Percentiles rank a stretch among this genome's conserved stretches.
These are phyloP conservation scores for Lasiosphaeria hispida DNA, from an alignment of 495 filamentous ascomycete genomes.

Conservation along the genomic window DNA sequence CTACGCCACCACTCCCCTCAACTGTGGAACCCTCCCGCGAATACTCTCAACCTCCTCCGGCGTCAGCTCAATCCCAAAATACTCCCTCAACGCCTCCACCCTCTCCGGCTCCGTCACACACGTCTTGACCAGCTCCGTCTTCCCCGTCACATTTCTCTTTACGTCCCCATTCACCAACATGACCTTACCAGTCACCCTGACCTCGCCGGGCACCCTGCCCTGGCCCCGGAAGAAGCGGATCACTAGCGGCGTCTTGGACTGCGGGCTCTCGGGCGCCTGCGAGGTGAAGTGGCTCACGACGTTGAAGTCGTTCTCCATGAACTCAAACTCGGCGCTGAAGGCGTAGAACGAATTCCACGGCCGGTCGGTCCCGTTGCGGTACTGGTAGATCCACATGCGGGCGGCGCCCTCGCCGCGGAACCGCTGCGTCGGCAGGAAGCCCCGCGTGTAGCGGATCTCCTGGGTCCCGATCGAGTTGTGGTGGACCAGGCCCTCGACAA, in stretches of 20 bases:
- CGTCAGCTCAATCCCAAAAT: conserved; percentile 55
- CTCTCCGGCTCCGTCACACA: conserved; percentile 54
- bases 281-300: conserved; percentile 57
- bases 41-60: conserved; percentile 52
- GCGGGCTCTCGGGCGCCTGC: conserved; percentile 44
- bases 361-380: conserved; percentile 41
- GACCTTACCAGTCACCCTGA: conserved; percentile 55
- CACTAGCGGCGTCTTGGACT: conserved; percentile 50
- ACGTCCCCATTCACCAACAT: conserved; percentile 55
- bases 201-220: conserved; percentile 22
- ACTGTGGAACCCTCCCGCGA: conserved; percentile 45
- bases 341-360: conserved; percentile 58
- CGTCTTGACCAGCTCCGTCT: conserved; percentile 48
- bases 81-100: conserved; percentile 48
- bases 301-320: conserved; percentile 58
- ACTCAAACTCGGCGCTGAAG: conserved; percentile 59
- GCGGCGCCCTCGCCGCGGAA: conserved; percentile 35
- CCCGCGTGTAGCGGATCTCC: conserved; percentile 47
- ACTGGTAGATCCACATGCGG: conserved; percentile 64
- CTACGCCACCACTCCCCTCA: conserved; percentile 23
- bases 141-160: conserved; percentile 59
- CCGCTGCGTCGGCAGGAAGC: conserved; percentile 47
- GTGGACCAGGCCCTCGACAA: conserved; percentile 40
- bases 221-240: conserved; percentile 54
- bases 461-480: conserved; percentile 47